Conservation (phyloP, 345 rosid species). For the Brassica nigra region DNA sequence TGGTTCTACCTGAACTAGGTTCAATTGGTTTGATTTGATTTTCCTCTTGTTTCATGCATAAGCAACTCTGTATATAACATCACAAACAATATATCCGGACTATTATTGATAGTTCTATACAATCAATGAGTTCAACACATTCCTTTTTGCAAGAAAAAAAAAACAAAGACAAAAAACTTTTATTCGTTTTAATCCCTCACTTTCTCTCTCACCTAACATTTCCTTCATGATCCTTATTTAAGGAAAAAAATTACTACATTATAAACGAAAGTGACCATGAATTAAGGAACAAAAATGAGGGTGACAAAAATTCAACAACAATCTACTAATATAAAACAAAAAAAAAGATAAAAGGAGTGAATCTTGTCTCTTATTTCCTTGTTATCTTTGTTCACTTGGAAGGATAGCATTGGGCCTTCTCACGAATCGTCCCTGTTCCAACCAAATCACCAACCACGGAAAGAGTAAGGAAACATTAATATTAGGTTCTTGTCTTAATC, state of each 20-base stretch:
- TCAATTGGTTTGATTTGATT: constrained; percentile 3
- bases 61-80: constrained; percentile 12
- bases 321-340: constrained; percentile 5
- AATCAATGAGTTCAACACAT: neutral
- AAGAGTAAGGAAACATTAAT: constrained; percentile 2
- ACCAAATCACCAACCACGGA: constrained; percentile 35
- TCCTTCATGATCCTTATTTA: constrained; percentile 17
- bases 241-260: constrained; percentile 22
- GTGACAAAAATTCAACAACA: constrained; percentile 17
- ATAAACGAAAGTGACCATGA: constrained; percentile 12
- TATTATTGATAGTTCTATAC: neutral
- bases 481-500: constrained; percentile 37
- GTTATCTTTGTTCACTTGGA: constrained; percentile 41
- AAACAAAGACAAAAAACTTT: neutral
- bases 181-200: constrained; percentile 7
- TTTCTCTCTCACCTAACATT: neutral
- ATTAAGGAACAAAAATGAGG: constrained; percentile 20
- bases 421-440: constrained; percentile 44
- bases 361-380: constrained; percentile 18
- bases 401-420: constrained; percentile 39
- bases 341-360: constrained; percentile 9
- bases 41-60: neutral
- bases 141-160: neutral
- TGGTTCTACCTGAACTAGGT: neutral
- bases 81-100: neutral